Evolutionary conservation across 2,329 filamentous ascomycete genomes (phyloP).

Genomic region (Colletotrichum theobromicola): DNA sequence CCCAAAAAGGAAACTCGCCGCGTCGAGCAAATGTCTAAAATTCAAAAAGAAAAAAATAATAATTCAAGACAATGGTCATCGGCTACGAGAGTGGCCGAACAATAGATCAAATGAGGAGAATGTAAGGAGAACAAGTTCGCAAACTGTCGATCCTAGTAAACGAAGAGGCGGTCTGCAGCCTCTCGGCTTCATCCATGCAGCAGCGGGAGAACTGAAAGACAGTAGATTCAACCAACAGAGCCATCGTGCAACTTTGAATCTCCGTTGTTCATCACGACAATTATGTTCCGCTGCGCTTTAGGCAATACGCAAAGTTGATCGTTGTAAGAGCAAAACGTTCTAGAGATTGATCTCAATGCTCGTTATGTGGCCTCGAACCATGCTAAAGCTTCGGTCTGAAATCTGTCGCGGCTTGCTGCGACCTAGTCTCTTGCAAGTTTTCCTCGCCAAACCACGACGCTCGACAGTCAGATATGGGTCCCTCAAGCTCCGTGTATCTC

Average conservation of each 20-base stretch:
- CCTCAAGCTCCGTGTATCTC: background rate
- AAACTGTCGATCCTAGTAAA: background rate
- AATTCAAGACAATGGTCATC: background rate
- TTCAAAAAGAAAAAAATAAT: too few relatives aligned
- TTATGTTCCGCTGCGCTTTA: background rate
- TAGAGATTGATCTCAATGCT: too few relatives aligned
- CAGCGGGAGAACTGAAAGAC: background rate
- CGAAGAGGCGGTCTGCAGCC: background rate
- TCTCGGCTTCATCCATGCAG: background rate
- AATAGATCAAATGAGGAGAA: background rate
- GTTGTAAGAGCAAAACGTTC: background rate
- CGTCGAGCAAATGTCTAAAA: background rate
- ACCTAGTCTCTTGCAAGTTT: background rate
- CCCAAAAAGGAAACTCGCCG: background rate
- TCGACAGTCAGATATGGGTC: background rate
- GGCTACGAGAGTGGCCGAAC: background rate
- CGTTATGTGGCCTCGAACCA: background rate
- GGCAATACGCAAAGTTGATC: rapidly evolving
- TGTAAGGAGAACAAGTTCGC: background rate
- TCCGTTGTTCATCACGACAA: too few relatives aligned
- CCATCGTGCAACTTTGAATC: rapidly evolving
- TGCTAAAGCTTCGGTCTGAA: background rate
- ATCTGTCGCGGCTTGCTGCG: background rate
- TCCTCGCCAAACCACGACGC: background rate
- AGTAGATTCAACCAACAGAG: rapidly evolving